phyloP scores from a whole-genome alignment of 768 basidiomycete species.

The Rhodotorula paludigena region DNA sequence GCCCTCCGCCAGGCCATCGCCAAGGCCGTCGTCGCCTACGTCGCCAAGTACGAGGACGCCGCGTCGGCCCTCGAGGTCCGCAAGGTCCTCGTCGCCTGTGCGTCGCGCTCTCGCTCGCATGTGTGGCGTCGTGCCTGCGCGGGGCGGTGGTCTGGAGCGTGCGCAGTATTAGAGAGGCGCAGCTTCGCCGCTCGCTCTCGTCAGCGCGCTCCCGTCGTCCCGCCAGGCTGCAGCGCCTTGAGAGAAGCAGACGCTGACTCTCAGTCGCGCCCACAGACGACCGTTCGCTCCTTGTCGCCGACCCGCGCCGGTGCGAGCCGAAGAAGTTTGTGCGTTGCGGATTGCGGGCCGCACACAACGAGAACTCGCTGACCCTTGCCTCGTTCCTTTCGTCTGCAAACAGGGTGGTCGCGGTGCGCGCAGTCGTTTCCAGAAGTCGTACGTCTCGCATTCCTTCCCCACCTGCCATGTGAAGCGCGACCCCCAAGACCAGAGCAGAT shows the following conservation, averaged over 20 bases:
- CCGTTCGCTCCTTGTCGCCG: neutral
- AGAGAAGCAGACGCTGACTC: too few species aligned
- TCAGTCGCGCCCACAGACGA: too few species aligned
- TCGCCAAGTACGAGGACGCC: slow-evolving; percentile 97
- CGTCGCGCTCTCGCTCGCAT: too few species aligned
- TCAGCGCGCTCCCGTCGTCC: too few species aligned
- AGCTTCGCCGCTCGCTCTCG: too few species aligned
- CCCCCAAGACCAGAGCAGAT: too few species aligned
- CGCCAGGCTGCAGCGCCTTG: too few species aligned
- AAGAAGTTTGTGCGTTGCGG: slow-evolving; percentile 1
- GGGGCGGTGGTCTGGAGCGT: too few species aligned
- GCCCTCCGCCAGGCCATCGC: slow-evolving; percentile 98
- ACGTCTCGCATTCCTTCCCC: neutral
- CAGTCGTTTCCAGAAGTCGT: neutral
- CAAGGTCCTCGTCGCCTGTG: slow-evolving; percentile 91
- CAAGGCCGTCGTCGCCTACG: slow-evolving; percentile 95
- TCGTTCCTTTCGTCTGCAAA: neutral
- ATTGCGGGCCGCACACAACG: too few species aligned
- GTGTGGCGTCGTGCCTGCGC: too few species aligned
- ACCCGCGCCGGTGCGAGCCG: neutral
- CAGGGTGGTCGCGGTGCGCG: neutral
- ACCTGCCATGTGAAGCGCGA: neutral
- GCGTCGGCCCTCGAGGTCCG: slow-evolving; percentile 95
- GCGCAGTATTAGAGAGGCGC: too few species aligned
- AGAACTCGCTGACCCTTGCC: too few species aligned